Evolutionary conservation across 495 filamentous ascomycete species (phyloP).

Genomic region (Astrothelium subdiscretum): DNA sequence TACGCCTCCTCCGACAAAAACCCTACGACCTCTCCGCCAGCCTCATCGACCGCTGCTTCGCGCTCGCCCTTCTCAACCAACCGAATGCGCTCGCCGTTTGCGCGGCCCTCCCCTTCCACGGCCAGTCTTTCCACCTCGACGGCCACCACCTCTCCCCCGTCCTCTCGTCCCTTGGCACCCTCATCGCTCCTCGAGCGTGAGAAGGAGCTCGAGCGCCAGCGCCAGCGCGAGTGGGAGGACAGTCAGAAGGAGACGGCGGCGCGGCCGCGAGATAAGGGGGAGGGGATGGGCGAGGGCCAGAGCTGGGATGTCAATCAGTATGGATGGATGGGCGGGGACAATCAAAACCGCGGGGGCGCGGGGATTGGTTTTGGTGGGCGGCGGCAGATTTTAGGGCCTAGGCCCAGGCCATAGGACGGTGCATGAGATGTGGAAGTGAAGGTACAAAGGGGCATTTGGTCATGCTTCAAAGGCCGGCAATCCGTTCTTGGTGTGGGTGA

Average conservation of each 20-base stretch:
- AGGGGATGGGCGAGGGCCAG: slow-evolving; percentile 36
- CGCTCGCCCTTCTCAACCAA: background rate
- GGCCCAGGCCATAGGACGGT: slow-evolving; percentile 6
- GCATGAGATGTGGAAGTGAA: too few relatives aligned
- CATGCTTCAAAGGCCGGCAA: background rate
- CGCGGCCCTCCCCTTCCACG: slow-evolving; percentile 3
- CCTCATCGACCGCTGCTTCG: background rate
- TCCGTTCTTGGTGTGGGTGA: too few relatives aligned
- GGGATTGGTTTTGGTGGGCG: slow-evolving; percentile 17
- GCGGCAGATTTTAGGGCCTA: slow-evolving; percentile 18
- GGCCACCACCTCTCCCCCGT: slow-evolving; percentile 22
- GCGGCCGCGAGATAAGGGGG: slow-evolving; percentile 36
- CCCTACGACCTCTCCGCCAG: background rate
- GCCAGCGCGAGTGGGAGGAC: slow-evolving; percentile 92
- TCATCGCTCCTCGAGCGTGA: slow-evolving; percentile 78
- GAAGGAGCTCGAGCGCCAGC: slow-evolving; percentile 88
- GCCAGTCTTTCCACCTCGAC: slow-evolving; percentile 1
- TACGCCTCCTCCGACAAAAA: slow-evolving; percentile 24
- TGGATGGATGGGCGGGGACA: slow-evolving; percentile 74
- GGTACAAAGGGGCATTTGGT: background rate
- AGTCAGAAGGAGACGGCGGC: slow-evolving; percentile 61
- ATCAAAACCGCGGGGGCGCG: slow-evolving; percentile 35
- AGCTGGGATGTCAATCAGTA: slow-evolving; percentile 86
- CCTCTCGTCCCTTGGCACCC: slow-evolving; percentile 32
- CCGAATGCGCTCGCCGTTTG: background rate